Conservation (phyloP, 108 stramenopile species). For the Skeletonema tropicum region DNA sequence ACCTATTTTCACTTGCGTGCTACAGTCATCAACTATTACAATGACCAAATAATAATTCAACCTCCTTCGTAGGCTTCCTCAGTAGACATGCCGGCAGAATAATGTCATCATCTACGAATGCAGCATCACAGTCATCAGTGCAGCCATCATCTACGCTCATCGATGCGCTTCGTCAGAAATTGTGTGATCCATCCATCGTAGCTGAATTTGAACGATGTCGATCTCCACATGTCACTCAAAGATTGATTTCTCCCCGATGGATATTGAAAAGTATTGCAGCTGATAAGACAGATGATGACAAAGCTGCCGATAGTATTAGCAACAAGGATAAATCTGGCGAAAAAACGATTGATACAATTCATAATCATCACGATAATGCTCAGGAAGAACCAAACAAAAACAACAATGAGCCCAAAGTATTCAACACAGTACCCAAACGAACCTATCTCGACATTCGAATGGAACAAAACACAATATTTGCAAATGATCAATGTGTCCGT, state of each 20-base stretch:
- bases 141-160: constrained; percentile 27
- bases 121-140: not conserved
- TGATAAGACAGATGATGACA: not conserved
- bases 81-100: too few species aligned
- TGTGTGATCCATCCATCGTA: constrained; percentile 32
- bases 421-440: constrained; percentile 22
- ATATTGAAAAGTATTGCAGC: constrained; percentile 9
- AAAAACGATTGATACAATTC: not conserved
- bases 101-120: not conserved
- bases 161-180: constrained; percentile 6
- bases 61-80: too few species aligned
- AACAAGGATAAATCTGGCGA: not conserved
- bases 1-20: too few species aligned
- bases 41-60: too few species aligned
- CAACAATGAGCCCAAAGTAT: not conserved
- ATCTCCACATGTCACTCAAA: not conserved
- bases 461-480: constrained; percentile 41
- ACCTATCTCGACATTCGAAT: constrained; percentile 40
- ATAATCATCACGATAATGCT: not conserved
- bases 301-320: not conserved
- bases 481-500: constrained; percentile 15
- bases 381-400: not conserved
- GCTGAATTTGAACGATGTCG: constrained; percentile 15
- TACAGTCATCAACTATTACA: too few species aligned
- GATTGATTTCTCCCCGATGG: constrained; percentile 29